Percentiles rank a stretch among this genome's conserved stretches.
phyloP scores from a whole-genome alignment of 192 early-diverging fungal genomes.

The Piromyces finnis region DNA sequence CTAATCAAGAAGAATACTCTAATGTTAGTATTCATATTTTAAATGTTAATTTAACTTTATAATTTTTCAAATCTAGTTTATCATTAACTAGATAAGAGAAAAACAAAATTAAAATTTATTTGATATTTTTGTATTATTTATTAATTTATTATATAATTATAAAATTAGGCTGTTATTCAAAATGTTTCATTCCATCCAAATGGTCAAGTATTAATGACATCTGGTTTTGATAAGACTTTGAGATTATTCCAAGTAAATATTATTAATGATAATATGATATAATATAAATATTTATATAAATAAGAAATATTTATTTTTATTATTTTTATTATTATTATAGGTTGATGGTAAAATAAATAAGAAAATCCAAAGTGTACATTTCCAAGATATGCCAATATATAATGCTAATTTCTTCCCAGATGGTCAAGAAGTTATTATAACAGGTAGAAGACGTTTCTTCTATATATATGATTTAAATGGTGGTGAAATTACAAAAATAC shows the following conservation, averaged over 20 bases:
- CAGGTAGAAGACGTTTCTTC: conserved; percentile 62
- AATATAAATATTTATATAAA: not conserved
- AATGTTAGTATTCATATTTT: conserved; percentile 30
- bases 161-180: conserved; percentile 40
- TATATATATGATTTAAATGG: conserved; percentile 72
- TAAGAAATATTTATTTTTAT: not conserved
- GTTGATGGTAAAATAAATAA: conserved; percentile 86
- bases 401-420: conserved; percentile 53
- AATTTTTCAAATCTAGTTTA: too few species aligned
- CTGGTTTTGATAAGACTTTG: conserved; percentile 73
- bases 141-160: too few species aligned
- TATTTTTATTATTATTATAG: conserved; percentile 4
- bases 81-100: too few species aligned
- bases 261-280: too few species aligned
- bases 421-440: conserved; percentile 54
- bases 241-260: conserved; percentile 55
- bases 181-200: conserved; percentile 74
- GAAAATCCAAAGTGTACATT: conserved; percentile 72
- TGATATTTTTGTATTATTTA: too few species aligned
- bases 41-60: too few species aligned
- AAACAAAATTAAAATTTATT: too few species aligned
- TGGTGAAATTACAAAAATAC: conserved; percentile 45
- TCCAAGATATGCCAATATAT: conserved; percentile 76
- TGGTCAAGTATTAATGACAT: conserved; percentile 70
- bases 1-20: conserved; percentile 47